Evolutionary conservation across 345 rosid genomes (phyloP).

Genomic region (Citrus mangshanensis): DNA sequence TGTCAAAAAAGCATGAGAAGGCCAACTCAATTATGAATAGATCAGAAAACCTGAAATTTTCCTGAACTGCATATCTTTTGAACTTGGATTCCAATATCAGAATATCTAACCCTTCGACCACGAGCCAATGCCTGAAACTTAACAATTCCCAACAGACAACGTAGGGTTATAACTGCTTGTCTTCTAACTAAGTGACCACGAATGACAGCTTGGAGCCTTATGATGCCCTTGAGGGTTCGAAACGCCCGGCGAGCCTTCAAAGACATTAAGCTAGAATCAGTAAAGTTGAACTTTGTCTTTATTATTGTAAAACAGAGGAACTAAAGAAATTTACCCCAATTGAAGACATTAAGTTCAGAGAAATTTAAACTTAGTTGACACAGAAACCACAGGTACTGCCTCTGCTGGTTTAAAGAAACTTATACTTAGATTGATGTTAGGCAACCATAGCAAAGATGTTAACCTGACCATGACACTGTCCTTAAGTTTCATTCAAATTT

Average conservation of each 20-base stretch:
- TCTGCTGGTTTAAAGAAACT: neutral
- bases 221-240: constrained; percentile 49
- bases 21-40: neutral
- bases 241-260: constrained; percentile 63
- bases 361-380: neutral
- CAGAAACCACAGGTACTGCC: neutral
- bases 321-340: neutral
- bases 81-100: constrained; percentile 31
- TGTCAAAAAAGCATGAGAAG: neutral
- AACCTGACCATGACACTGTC: neutral
- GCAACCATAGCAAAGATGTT: neutral
- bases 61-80: constrained; percentile 30
- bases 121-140: constrained; percentile 68
- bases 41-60: constrained; percentile 27
- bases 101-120: constrained; percentile 47
- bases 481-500: neutral
- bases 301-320: neutral
- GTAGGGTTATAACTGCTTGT: constrained; percentile 78
- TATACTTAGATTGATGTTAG: neutral
- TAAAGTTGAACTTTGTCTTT: neutral
- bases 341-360: neutral
- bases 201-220: constrained; percentile 67
- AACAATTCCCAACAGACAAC: constrained; percentile 55
- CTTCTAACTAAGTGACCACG: constrained; percentile 85
- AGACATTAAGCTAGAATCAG: constrained; percentile 20